phyloP scores from a whole-genome alignment of 2,329 filamentous ascomycete species.

The Paraconiothyrium brasiliense region DNA sequence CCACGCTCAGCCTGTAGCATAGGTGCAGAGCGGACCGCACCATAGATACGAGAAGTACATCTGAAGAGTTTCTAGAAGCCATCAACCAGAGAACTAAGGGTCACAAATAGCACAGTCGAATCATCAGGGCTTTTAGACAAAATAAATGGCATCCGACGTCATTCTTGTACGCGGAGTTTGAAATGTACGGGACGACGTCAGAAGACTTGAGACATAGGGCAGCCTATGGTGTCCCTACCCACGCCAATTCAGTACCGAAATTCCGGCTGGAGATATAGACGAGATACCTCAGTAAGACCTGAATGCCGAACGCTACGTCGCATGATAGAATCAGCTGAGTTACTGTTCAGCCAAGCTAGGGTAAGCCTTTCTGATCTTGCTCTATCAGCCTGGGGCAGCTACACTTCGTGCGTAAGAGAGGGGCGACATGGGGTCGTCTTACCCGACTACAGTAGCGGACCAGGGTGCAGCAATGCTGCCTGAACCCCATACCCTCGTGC shows the following conservation, averaged over 20 bases:
- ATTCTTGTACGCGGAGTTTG: background rate
- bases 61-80: background rate
- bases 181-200: background rate
- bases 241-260: background rate
- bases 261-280: background rate
- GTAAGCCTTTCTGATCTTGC: background rate
- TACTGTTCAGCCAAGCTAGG: background rate
- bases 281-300: background rate
- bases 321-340: background rate
- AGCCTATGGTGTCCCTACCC: background rate
- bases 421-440: background rate
- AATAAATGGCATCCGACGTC: background rate
- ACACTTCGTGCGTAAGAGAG: background rate
- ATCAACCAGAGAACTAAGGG: background rate
- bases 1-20: conserved; percentile 10
- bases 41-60: background rate
- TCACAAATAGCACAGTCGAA: background rate
- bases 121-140: background rate
- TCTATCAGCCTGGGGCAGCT: background rate
- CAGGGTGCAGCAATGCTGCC: background rate
- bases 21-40: background rate
- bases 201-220: background rate
- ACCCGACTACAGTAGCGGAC: background rate
- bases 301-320: background rate
- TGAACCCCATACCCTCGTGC: background rate